These are phyloP conservation scores for Sporisorium exsertum DNA, from an alignment of 1,284 basidiomycete species.

Conservation along the genomic window DNA sequence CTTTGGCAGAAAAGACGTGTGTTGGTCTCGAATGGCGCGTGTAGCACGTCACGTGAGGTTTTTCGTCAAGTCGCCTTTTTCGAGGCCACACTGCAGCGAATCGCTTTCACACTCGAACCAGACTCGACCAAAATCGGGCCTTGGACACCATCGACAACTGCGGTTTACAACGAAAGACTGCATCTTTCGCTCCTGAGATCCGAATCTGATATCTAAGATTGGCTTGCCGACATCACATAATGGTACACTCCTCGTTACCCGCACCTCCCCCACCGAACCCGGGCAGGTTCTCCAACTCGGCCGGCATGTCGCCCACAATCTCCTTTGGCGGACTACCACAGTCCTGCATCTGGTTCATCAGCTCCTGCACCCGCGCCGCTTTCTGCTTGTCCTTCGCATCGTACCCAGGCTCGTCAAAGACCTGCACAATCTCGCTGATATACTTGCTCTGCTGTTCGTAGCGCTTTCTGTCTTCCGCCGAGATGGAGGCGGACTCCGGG, in stretches of 20 bases:
- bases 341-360: slow-evolving; percentile 88
- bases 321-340: slow-evolving; percentile 88
- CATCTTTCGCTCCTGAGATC: too few species aligned
- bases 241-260: slow-evolving; percentile 54
- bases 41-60: slow-evolving; percentile 25
- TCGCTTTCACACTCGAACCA: slow-evolving; percentile 15
- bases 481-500: slow-evolving; percentile 71
- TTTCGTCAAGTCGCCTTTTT: not conserved
- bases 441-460: slow-evolving; percentile 79
- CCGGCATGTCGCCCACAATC: slow-evolving; percentile 90
- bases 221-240: slow-evolving; percentile 52
- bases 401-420: slow-evolving; percentile 77
- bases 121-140: too few species aligned
- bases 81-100: not conserved
- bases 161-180: too few species aligned
- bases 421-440: slow-evolving; percentile 78
- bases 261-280: slow-evolving; percentile 46
- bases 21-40: slow-evolving; percentile 33
- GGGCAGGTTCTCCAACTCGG: slow-evolving; percentile 71
- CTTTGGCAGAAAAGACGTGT: slow-evolving; percentile 15
- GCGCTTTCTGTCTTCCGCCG: slow-evolving; percentile 76
- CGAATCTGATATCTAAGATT: too few species aligned
- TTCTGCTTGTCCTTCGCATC: slow-evolving; percentile 75
- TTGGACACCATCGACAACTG: too few species aligned
- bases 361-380: slow-evolving; percentile 75